Evolutionary conservation across 2,329 filamentous ascomycete genomes (phyloP), one percentile per base, ranked within the genome.

Genomic region (Mycocentrospora acerina): DNA sequence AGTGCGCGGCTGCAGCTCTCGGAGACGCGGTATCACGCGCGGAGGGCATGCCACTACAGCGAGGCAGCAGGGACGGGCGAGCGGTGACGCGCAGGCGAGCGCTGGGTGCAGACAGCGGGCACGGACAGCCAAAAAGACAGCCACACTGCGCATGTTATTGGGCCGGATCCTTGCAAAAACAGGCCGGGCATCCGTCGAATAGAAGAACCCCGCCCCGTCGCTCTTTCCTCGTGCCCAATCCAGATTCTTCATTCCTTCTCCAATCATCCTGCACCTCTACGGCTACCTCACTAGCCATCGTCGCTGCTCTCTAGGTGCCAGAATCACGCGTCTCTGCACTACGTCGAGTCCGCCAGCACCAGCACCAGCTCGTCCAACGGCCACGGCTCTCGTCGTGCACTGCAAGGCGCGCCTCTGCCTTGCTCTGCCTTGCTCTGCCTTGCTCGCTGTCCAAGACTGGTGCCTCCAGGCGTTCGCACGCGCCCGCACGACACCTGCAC

Each of bases 201-300:
- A 39, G 34, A 47, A 47, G 37, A 53, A 47, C 45, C 37, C 47
- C 42, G 46, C 40, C 44, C 19, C 42, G 30, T 39, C 50, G 45
- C 49, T 53, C 53, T 39, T 53, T 52, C 48, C 40, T 45, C 42
- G 35, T 36, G 34, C 42, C 57, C 59, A 59, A 60, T 59, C 55
- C 48, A 40, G 40, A 41, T 45, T 43, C 52, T 50, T 47, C 41
- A 24, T 49, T 48, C 40, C 44, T 41, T 49, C 42, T 56, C 59
- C 57, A 60, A 57, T 61, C 57, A 53, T 39, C 47, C 42, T 51
- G 51, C 51, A 55, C 44, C 49, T 53, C 40, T 38, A 43, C 45
- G 35, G 32, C 44, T 37, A 40, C 39, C n/a, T 42, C 24, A 43
- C 45, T 49, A 50, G 42, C 46, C 45, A 53, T 44, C 37, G 35